These are phyloP conservation scores for Rhodotorula paludigena DNA, from an alignment of 768 basidiomycete genomes.

Conservation along the genomic window DNA sequence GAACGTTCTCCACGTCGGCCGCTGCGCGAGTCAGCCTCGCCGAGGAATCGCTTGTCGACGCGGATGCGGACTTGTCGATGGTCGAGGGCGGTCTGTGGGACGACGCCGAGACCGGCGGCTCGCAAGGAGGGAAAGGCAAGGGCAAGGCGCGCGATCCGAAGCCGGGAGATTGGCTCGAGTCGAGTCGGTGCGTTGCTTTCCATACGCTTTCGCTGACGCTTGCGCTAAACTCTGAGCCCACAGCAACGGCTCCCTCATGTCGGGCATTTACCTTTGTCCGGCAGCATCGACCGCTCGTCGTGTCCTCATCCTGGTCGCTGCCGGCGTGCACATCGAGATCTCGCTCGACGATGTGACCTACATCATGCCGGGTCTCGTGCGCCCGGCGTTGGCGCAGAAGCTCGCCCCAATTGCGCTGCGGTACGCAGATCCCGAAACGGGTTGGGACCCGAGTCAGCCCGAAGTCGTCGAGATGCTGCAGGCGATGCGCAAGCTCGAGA, in stretches of 20 bases:
- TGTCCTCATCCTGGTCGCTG: conserved; percentile 1
- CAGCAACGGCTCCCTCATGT: not conserved
- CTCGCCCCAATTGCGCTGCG: not conserved
- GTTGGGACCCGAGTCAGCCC: not conserved
- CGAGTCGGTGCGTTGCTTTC: not conserved
- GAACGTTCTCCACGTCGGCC: not conserved
- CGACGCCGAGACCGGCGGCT: not conserved
- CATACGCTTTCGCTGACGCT: not conserved
- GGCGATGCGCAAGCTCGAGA: conserved; percentile 12
- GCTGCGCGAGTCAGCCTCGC: not conserved
- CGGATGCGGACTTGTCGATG: not conserved
- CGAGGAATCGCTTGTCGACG: not conserved
- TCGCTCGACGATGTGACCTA: conserved; percentile 22
- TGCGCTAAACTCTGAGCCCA: no score
- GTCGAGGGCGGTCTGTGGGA: not conserved
- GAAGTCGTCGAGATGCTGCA: conserved; percentile 12
- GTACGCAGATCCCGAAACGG: not conserved
- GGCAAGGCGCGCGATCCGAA: not conserved
- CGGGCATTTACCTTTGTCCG: conserved; percentile 9
- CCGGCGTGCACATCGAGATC: not conserved
- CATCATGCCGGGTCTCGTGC: conserved; percentile 7
- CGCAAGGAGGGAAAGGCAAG: not conserved
- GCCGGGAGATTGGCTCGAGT: conserved; percentile 23
- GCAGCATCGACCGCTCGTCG: not conserved
- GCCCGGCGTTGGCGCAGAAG: not conserved